Evolutionary conservation across 768 basidiomycete species (phyloP), one percentile per base, ranked within the genome.

Genomic region (Macrolepiota dolichaula): DNA sequence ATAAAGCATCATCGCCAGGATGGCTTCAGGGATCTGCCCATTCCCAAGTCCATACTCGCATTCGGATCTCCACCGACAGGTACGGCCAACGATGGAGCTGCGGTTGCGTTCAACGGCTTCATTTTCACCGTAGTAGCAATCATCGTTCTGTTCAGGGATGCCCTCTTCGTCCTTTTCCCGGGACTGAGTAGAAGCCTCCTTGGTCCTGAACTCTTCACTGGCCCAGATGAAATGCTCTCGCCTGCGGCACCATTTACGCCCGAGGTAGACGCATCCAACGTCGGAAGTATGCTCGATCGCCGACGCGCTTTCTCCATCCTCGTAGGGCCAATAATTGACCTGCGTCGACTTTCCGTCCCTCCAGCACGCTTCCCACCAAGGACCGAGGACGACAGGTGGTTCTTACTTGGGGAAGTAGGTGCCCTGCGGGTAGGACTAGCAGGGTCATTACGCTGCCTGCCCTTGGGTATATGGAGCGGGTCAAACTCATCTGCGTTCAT

Each of bases 231-330:
- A 25, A 69, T 64, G 13, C 69, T 60, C 11, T 70, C 67, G 10
- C 70, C 67, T 27, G 64, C 65, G n/a, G 66, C 68, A 35, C 66
- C 67, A 37, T 70, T 77, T 67, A 63, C 70, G 53, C 69, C 67
- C 25, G 74, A n/a, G 81, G 77, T 15, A 84, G 81, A 52, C 85
- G 79, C 63, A 85, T 54, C 59, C 9, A 61, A 37, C 32, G 46
- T 84, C n/a, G 88, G 88, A 63, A 94, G 90, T 78, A 92, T 73
- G 68, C 92, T 94, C 40, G 92, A 92, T 60, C 92, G 81, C 61
- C 92, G 78, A 62, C 91, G 78, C 13, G 75, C 74, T 71, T 89
- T 91, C 71, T 94, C 92, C 62, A 76, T 80, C 37, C 92, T 85
- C 70, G 86, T 68, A n/a, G 88, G 82, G 4, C 92, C 92, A 59